phyloP scores from a whole-genome alignment of 148 eudicot genomes.

The Fagopyrum esculentum region DNA sequence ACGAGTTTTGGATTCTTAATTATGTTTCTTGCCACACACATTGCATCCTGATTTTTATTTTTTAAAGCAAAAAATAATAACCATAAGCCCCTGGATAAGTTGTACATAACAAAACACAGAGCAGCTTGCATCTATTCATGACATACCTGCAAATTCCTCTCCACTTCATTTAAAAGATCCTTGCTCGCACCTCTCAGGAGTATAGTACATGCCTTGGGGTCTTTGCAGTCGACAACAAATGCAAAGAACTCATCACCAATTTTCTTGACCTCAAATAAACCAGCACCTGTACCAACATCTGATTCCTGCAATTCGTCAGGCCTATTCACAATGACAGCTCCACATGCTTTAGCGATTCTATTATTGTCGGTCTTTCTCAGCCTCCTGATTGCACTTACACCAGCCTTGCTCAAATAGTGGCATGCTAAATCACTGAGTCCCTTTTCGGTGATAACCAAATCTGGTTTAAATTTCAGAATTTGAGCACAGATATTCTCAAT shows the following conservation, averaged over 20 bases:
- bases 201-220: constrained; percentile 91
- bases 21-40: constrained; percentile 91
- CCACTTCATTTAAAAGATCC: constrained; percentile 90
- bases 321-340: constrained; percentile 77
- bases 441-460: constrained; percentile 80
- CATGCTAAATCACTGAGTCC: constrained; percentile 89
- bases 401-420: constrained; percentile 90
- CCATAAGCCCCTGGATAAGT: neutral
- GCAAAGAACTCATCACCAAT: constrained; percentile 95
- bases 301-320: constrained; percentile 97
- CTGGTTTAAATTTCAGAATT: constrained; percentile 78
- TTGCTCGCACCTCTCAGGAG: constrained; percentile 87
- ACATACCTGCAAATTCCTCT: constrained; percentile 85
- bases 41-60: constrained; percentile 56
- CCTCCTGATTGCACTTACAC: constrained; percentile 89
- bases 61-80: constrained; percentile 5
- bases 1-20: constrained; percentile 89
- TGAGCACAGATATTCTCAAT: constrained; percentile 68
- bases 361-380: constrained; percentile 83
- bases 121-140: neutral
- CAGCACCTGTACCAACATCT: constrained; percentile 90
- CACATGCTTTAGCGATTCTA: constrained; percentile 90
- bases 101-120: constrained; percentile 14
- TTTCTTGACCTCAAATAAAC: constrained; percentile 85
- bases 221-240: constrained; percentile 76